A percentile compares a stretch with the other conserved stretches of the same genome.
Conservation (phyloP, 2,329 filamentous ascomycete species). For the Trichoderma endophyticum region DNA sequence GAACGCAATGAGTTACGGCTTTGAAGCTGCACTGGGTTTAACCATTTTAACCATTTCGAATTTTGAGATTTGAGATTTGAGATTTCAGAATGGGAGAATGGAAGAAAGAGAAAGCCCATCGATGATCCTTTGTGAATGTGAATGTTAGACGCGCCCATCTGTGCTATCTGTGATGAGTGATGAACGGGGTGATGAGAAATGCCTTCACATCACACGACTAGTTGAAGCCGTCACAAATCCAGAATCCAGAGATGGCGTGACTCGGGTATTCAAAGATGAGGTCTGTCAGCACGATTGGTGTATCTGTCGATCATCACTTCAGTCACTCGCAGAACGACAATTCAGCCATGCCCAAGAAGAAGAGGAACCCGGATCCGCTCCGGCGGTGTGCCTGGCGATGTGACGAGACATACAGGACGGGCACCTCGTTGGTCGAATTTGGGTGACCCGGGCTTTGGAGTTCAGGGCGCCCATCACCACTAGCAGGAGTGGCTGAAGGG, state of each 20-base stretch:
- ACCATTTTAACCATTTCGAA: not conserved
- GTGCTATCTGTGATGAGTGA: not conserved
- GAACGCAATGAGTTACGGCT: not conserved
- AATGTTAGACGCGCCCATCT: not conserved
- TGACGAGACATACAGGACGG: slow-evolving; percentile 8
- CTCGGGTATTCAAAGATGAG: not conserved
- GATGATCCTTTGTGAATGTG: not conserved
- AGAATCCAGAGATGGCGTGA: not conserved
- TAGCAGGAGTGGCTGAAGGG: slow-evolving; percentile 6
- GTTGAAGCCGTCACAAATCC: not conserved
- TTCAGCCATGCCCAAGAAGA: not conserved
- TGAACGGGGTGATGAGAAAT: not conserved
- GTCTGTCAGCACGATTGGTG: not conserved
- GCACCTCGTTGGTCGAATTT: not conserved
- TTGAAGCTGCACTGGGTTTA: not conserved
- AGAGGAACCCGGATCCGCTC: not conserved
- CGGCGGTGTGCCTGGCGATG: slow-evolving; percentile 15
- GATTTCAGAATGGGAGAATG: not conserved
- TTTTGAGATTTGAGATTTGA: not conserved
- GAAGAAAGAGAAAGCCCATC: not conserved
- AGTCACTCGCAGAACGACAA: not conserved
- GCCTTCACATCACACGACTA: not conserved
- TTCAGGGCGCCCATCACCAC: slow-evolving; percentile 6
- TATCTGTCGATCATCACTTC: not conserved
- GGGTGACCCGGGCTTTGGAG: not conserved